Percentiles rank a stretch among this genome's conserved stretches.
phyloP scores from a whole-genome alignment of 2,329 filamentous ascomycete genomes.

The Calonectria hongkongensis region DNA sequence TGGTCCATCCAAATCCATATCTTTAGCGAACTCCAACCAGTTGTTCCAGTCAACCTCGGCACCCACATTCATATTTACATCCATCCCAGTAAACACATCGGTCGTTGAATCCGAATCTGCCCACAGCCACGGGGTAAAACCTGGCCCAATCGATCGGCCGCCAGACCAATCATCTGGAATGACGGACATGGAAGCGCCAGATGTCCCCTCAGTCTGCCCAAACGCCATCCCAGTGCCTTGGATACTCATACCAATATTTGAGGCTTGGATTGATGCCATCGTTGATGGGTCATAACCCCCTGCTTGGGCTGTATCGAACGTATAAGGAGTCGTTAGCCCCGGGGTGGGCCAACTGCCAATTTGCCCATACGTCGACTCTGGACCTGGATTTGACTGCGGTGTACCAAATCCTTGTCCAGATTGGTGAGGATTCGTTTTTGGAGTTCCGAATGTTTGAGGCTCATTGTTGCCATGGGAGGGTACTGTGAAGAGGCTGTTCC shows the following conservation, averaged over 20 bases:
- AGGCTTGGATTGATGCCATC: neutral
- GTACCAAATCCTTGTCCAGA: neutral
- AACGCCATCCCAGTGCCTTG: neutral
- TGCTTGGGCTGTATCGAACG: too few relatives aligned
- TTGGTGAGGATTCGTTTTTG: accelerated
- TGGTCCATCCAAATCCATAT: slow-evolving; percentile 52
- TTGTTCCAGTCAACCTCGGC: slow-evolving; percentile 59
- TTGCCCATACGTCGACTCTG: neutral
- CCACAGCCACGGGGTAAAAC: slow-evolving; percentile 60
- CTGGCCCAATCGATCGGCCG: slow-evolving; percentile 33
- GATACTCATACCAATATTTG: neutral
- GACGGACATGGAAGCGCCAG: neutral
- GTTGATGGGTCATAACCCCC: neutral
- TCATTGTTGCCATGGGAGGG: accelerated
- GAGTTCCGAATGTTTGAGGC: too few relatives aligned
- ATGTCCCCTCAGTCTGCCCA: neutral
- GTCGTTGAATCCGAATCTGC: slow-evolving; percentile 52
- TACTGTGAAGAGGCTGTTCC: slow-evolving; percentile 40
- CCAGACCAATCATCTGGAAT: slow-evolving; percentile 23
- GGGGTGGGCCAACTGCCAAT: slow-evolving; percentile 14
- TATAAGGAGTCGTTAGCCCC: neutral
- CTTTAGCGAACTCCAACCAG: slow-evolving; percentile 60
- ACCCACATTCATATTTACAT: slow-evolving; percentile 57
- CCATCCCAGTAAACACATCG: slow-evolving; percentile 51
- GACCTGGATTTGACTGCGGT: neutral